A percentile compares a stretch with the other conserved stretches of the same genome.
These are phyloP conservation scores for Primulina eburnea DNA, from an alignment of 257 asterid genomes.

Conservation along the genomic window DNA sequence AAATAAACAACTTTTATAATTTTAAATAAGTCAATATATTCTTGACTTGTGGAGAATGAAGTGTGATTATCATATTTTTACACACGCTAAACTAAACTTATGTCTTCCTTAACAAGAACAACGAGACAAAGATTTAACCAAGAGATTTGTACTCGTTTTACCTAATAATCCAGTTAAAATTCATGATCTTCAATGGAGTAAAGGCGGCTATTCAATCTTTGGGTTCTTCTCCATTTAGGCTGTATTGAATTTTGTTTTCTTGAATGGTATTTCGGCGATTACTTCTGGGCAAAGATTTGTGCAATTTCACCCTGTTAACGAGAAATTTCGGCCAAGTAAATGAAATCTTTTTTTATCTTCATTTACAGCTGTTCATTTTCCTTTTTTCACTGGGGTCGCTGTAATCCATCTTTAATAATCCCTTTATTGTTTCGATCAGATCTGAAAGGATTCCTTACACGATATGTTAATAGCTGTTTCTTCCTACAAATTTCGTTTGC, in stretches of 20 bases:
- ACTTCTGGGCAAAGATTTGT: not conserved
- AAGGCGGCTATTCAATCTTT: slow-evolving; percentile 32
- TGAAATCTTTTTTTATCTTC: slow-evolving; percentile 16
- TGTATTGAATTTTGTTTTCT: not conserved
- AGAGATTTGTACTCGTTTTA: not conserved
- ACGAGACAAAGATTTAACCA: slow-evolving; percentile 23
- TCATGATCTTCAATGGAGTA: slow-evolving; percentile 14
- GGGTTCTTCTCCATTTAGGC: not conserved
- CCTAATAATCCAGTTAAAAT: not conserved
- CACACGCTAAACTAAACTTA: not conserved
- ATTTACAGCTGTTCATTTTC: slow-evolving; percentile 17
- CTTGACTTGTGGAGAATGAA: not conserved
- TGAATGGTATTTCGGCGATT: not conserved
- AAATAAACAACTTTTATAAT: too few relatives aligned
- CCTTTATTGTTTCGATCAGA: slow-evolving; percentile 50
- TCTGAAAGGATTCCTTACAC: slow-evolving; percentile 34
- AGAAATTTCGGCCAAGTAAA: slow-evolving; percentile 1
- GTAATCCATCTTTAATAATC: slow-evolving; percentile 26
- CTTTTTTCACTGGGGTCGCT: slow-evolving; percentile 10
- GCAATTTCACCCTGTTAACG: slow-evolving; percentile 21
- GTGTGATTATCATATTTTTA: not conserved
- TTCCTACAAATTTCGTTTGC: slow-evolving; percentile 21
- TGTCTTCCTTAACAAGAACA: slow-evolving; percentile 25
- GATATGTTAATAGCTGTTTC: slow-evolving; percentile 18
- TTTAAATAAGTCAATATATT: not conserved